Percentiles rank a stretch among this genome's conserved stretches.
Evolutionary conservation across 2,329 filamentous ascomycete species (phyloP).

Genomic region (Botrytis deweyae): DNA sequence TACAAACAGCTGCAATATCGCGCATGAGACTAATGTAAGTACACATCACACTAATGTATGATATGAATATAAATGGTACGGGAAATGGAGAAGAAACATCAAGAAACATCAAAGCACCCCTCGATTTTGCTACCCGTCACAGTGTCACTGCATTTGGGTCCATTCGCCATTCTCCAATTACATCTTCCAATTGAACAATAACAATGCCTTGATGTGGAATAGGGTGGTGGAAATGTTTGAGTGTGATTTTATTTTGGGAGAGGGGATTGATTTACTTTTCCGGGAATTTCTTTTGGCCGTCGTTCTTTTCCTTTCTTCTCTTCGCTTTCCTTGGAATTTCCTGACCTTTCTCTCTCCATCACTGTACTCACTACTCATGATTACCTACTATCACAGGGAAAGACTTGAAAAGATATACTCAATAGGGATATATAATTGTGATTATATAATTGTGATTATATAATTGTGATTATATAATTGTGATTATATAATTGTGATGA

Average conservation of each 20-base stretch:
- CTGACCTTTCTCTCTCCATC: background rate
- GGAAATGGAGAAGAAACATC: background rate
- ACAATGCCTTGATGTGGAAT: background rate
- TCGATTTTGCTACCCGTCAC: background rate
- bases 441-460: background rate
- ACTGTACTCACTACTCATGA: background rate
- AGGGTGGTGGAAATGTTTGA: background rate
- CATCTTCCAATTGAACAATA: background rate
- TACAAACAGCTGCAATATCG: background rate
- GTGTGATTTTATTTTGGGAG: background rate
- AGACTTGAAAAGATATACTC: background rate
- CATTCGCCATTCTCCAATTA: background rate
- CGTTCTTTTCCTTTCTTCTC: background rate
- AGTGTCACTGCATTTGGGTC: background rate
- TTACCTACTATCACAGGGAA: background rate
- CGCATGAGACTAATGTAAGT: conserved; percentile 2
- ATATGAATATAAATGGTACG: background rate
- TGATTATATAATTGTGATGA: background rate
- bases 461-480: too few species aligned
- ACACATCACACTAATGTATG: background rate
- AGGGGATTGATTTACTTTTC: background rate
- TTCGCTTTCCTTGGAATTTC: background rate
- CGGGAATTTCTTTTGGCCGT: too few species aligned
- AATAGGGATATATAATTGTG: background rate
- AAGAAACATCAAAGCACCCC: conserved; percentile 3